These are phyloP conservation scores for Kandelia obovata DNA, from an alignment of 345 rosid species.

Conservation along the genomic window DNA sequence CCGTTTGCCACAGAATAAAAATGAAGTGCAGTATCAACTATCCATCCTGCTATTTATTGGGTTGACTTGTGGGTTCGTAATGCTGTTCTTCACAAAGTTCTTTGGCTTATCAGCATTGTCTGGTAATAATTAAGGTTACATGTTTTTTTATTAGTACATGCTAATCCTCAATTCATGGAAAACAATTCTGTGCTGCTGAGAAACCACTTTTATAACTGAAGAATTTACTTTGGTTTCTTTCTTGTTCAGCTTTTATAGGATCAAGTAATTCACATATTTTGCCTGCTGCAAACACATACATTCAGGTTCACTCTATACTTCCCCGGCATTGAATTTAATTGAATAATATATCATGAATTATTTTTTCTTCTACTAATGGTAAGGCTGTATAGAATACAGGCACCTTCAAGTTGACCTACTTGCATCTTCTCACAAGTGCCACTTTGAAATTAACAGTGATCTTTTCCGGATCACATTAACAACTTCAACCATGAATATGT, in stretches of 20 bases:
- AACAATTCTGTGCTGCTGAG: background rate
- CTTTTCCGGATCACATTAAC: too few relatives aligned
- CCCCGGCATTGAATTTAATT: too few relatives aligned
- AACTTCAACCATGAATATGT: too few relatives aligned
- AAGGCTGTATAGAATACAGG: too few relatives aligned
- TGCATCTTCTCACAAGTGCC: too few relatives aligned
- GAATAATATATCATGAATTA: too few relatives aligned
- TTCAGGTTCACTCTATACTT: slow-evolving; percentile 21
- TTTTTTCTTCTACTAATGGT: too few relatives aligned
- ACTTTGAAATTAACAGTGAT: too few relatives aligned
- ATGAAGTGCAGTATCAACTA: slow-evolving; percentile 79
- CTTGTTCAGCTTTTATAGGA: slow-evolving; percentile 19
- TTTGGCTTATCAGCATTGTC: slow-evolving; percentile 70
- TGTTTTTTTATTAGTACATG: background rate
- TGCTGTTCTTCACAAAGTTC: slow-evolving; percentile 71
- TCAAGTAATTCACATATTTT: slow-evolving; percentile 17
- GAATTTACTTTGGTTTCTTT: background rate
- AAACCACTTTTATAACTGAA: background rate
- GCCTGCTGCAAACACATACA: slow-evolving; percentile 28
- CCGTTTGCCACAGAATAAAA: slow-evolving; percentile 49
- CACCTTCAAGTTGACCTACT: too few relatives aligned
- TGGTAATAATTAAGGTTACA: slow-evolving; percentile 41
- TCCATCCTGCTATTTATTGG: slow-evolving; percentile 71
- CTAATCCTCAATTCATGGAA: background rate
- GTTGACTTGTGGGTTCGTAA: slow-evolving; percentile 64